phyloP scores from a whole-genome alignment of 2,329 filamentous ascomycete species.

The Penicillium glabrum region DNA sequence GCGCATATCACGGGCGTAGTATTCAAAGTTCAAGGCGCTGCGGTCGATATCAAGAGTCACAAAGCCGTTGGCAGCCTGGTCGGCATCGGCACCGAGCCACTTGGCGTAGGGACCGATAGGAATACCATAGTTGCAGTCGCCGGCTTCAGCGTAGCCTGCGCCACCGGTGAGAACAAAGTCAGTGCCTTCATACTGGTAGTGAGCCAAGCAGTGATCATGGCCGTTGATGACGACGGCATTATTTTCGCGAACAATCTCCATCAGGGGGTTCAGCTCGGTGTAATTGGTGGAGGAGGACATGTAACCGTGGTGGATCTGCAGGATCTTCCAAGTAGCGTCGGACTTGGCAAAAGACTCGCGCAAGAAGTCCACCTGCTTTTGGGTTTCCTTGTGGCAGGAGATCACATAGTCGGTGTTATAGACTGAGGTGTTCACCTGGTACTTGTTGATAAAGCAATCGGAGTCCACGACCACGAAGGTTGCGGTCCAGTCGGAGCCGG shows the following conservation, averaged over 20 bases:
- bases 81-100: slow-evolving; percentile 22
- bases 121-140: slow-evolving; percentile 27
- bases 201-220: slow-evolving; percentile 27
- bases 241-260: slow-evolving; percentile 18
- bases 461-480: slow-evolving; percentile 27
- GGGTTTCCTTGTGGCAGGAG: not conserved
- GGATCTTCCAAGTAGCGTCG: slow-evolving; percentile 25
- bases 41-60: slow-evolving; percentile 25
- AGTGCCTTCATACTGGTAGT: slow-evolving; percentile 22
- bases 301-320: slow-evolving; percentile 25
- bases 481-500: slow-evolving; percentile 22
- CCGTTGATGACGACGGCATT: slow-evolving; percentile 25
- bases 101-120: slow-evolving; percentile 21
- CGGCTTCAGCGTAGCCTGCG: slow-evolving; percentile 12
- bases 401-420: slow-evolving; percentile 21
- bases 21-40: slow-evolving; percentile 22
- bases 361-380: slow-evolving; percentile 16
- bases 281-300: slow-evolving; percentile 16
- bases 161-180: slow-evolving; percentile 23
- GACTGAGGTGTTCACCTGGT: slow-evolving; percentile 21
- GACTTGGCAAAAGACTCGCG: slow-evolving; percentile 19
- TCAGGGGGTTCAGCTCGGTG: slow-evolving; percentile 23
- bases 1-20: slow-evolving; percentile 13
- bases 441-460: slow-evolving; percentile 24
- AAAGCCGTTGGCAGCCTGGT: slow-evolving; percentile 25